These are phyloP conservation scores for Withania somnifera DNA, from an alignment of 305 asterid species.

Conservation along the genomic window DNA sequence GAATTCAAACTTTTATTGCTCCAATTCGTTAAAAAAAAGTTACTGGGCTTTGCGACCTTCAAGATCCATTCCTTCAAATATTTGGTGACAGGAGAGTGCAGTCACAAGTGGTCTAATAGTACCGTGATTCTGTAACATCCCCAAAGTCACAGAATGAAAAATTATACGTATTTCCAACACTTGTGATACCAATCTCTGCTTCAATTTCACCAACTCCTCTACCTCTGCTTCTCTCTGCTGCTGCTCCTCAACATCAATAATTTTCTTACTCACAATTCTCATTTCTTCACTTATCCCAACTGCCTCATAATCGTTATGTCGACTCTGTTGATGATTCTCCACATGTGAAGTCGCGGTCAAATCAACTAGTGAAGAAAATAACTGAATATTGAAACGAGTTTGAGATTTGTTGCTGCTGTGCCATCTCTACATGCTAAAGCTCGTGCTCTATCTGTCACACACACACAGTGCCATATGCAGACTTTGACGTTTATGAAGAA, in stretches of 20 bases:
- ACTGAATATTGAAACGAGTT: constrained; percentile 16
- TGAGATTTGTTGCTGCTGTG: constrained; percentile 20
- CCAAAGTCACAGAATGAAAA: constrained; percentile 32
- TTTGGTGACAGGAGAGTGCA: constrained; percentile 33
- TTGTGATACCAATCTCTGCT: constrained; percentile 30
- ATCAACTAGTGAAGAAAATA: constrained; percentile 29
- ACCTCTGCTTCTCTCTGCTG: constrained; percentile 11
- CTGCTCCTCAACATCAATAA: neutral
- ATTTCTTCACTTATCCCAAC: constrained; percentile 11
- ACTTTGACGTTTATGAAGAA: too few species aligned
- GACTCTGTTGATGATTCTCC: neutral
- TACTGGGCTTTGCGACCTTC: constrained; percentile 41
- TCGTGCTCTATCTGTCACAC: constrained; percentile 18
- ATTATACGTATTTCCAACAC: constrained; percentile 35
- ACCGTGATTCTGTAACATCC: constrained; percentile 32
- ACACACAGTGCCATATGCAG: constrained; percentile 10
- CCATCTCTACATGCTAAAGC: constrained; percentile 21
- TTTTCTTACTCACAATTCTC: constrained; percentile 9
- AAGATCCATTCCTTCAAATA: constrained; percentile 35
- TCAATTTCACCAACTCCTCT: constrained; percentile 25
- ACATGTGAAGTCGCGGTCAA: constrained; percentile 32
- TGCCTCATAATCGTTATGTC: neutral
- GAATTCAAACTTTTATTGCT: too few species aligned
- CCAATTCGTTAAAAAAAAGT: neutral
- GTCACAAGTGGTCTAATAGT: constrained; percentile 32